A percentile compares a stretch with the other conserved stretches of the same genome.
These are phyloP conservation scores for Sequoiadendron giganteum DNA, from an alignment of 75 land plant genomes.

Conservation along the genomic window DNA sequence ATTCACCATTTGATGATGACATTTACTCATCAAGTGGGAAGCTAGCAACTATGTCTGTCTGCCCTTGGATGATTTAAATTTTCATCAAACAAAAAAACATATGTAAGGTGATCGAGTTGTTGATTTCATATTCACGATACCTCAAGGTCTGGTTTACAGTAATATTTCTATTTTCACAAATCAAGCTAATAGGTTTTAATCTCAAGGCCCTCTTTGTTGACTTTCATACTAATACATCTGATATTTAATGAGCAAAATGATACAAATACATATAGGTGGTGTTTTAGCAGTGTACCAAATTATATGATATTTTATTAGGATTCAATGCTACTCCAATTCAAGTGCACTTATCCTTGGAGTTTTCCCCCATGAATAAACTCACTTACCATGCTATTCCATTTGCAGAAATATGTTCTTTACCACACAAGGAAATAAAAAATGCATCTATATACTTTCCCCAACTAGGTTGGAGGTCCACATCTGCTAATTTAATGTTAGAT, in stretches of 20 bases:
- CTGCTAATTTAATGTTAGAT: not conserved
- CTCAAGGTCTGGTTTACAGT: not conserved
- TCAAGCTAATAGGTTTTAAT: not conserved
- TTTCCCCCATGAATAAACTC: not conserved
- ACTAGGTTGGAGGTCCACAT: not conserved
- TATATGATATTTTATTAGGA: too few relatives aligned
- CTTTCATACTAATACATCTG: not conserved
- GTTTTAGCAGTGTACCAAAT: not conserved
- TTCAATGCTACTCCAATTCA: too few relatives aligned
- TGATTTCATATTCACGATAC: not conserved
- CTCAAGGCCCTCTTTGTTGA: too few relatives aligned
- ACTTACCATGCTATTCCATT: not conserved
- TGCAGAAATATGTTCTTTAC: not conserved
- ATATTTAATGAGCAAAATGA: not conserved
- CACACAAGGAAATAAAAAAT: not conserved
- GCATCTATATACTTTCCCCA: not conserved
- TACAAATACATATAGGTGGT: not conserved
- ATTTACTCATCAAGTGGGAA: not conserved
- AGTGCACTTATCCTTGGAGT: not conserved
- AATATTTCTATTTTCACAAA: not conserved
- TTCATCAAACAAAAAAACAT: not conserved
- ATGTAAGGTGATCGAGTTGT: not conserved
- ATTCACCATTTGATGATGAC: not conserved
- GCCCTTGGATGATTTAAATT: not conserved
- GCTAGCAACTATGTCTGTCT: not conserved